Evolutionary conservation across 2,329 filamentous ascomycete species (phyloP).

Genomic region (Ophiostoma sp.): DNA sequence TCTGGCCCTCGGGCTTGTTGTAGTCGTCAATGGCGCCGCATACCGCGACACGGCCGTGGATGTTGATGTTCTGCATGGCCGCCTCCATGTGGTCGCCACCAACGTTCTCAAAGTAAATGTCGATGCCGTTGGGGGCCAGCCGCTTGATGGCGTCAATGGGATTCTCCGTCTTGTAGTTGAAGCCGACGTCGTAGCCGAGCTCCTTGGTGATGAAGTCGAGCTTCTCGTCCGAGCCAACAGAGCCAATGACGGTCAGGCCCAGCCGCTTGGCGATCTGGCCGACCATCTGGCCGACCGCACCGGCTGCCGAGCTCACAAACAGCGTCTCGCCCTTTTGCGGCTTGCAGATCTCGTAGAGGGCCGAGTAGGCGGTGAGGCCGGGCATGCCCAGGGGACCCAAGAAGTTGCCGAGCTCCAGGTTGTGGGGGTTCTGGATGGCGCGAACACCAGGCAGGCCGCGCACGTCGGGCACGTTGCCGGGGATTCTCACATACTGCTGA

Average conservation of each 20-base stretch:
- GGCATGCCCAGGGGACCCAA: constrained; percentile 63
- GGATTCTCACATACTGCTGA: constrained; percentile 67
- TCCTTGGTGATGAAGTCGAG: constrained; percentile 61
- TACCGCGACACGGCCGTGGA: constrained; percentile 63
- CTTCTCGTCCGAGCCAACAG: constrained; percentile 78
- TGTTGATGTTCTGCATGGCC: constrained; percentile 51
- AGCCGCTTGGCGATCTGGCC: constrained; percentile 82
- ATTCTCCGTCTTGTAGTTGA: constrained; percentile 87
- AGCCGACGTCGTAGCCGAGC: constrained; percentile 60
- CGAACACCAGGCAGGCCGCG: constrained; percentile 44
- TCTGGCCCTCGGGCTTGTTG: constrained; percentile 57
- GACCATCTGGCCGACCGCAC: constrained; percentile 79
- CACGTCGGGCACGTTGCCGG: constrained; percentile 36
- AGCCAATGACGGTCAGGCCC: constrained; percentile 76
- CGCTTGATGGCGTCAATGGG: constrained; percentile 66
- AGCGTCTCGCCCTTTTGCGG: constrained; percentile 78
- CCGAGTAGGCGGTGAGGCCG: constrained; percentile 53
- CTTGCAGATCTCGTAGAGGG: constrained; percentile 68
- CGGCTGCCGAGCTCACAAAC: constrained; percentile 76
- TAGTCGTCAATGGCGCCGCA: constrained; percentile 76
- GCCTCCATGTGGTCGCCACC: constrained; percentile 55
- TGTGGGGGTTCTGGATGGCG: constrained; percentile 68
- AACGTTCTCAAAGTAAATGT: constrained; percentile 63
- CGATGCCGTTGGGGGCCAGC: constrained; percentile 73
- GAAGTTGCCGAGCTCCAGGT: constrained; percentile 66